Conservation (phyloP, 2,329 filamentous ascomycete genomes). For the Calycina herbarum region DNA sequence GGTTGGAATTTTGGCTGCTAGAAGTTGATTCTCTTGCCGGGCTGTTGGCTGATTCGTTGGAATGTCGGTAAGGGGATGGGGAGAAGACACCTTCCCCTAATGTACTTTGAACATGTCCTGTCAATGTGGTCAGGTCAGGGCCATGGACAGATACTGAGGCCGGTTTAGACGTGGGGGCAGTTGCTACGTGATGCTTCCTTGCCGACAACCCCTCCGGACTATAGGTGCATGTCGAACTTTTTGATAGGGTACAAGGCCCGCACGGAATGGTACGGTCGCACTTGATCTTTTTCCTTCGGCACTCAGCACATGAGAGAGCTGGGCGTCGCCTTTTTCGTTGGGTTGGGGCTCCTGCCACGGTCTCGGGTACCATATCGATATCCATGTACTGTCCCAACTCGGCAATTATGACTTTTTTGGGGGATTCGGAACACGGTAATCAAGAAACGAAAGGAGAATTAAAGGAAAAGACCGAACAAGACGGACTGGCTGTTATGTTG, state of each 20-base stretch:
- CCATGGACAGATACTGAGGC: background rate
- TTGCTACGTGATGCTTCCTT: conserved; percentile 10
- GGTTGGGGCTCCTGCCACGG: conserved; percentile 2
- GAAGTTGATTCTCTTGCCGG: too few species aligned
- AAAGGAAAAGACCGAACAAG: too few species aligned
- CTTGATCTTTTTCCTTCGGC: conserved; percentile 47
- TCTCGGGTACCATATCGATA: background rate
- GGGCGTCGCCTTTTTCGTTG: conserved; percentile 33
- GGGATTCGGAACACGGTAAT: too few species aligned
- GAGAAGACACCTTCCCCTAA: too few species aligned
- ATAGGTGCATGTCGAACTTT: conserved; percentile 39
- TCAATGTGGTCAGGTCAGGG: background rate
- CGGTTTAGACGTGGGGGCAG: background rate
- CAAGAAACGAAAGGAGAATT: too few species aligned
- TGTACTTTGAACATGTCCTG: too few species aligned
- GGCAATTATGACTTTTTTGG: too few species aligned
- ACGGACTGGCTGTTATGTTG: too few species aligned
- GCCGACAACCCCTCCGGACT: conserved; percentile 18
- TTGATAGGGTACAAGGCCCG: conserved; percentile 38
- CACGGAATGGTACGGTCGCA: conserved; percentile 47
- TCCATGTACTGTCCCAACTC: too few species aligned
- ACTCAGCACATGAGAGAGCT: conserved; percentile 45
- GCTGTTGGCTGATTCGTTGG: too few species aligned
- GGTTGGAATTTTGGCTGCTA: too few species aligned
- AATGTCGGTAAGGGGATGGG: too few species aligned